Base-by-base conservation (phyloP, 129 eudicot species). In the Centaurea solstitialis region DNA sequence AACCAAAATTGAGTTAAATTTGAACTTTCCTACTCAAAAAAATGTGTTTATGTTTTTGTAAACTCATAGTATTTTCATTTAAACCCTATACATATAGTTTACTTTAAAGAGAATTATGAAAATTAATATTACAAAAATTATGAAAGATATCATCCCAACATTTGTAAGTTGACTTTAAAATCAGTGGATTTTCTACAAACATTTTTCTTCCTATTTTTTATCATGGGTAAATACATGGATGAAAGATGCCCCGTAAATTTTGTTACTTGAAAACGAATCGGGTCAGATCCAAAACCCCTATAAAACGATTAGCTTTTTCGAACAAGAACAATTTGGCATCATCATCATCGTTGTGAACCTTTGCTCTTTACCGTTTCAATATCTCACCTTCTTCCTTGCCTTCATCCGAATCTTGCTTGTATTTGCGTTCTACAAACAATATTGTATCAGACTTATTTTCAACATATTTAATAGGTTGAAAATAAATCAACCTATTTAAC, bases 381-480 rank as follows among this genome's bases (percentile, higher is more conserved):
- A 82, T 76, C 76, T 82, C 77, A 39, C 77, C 73, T 53, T 76
- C 77, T 69, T 76, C 77, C 73, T 82, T 71, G 23, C 3, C 40
- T 82, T 76, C 73, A 68, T 39, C 57, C 28, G 9, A 69, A 70
- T 70, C 66, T 41, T 76, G 43, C 66, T 41, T 76, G 43, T 75
- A 21, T 68, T 80, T 81, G 76, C 81, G 26, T 37, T 61, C 23
- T 21, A 15, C 53, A 65, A 69, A 57, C 1, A 22, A 82, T 15
- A 35, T 57, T 7, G 23, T 10, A 37, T 7, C 26, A 70, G 59
- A 71, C 76, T 76, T 70, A 70, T 82, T 70, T 70, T 70, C 77
- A 40, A 41, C 73, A 30, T 18, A 7, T 41, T 57, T 47, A 4
- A 18, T 10, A 62, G 69, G 78, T 76, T 71, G 81, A 72, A 77